Evolutionary conservation across 805 yeast species (phyloP), one percentile per base, ranked within the genome.

Genomic region (Groenewaldozyma salmanticensis): DNA sequence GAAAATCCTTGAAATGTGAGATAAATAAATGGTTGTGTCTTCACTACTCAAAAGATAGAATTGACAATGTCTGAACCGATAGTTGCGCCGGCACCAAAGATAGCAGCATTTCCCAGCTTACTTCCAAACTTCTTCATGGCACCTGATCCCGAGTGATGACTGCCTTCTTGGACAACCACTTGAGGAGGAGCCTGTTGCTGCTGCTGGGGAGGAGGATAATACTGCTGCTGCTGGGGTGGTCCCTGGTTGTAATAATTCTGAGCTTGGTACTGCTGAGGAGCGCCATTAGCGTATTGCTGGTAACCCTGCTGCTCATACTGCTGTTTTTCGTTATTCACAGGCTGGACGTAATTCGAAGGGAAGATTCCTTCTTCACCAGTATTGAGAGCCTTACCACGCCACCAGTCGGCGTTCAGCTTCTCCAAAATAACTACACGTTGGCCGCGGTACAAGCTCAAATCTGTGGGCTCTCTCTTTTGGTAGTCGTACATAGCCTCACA

Each of bases 71-170:
- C 86, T 35, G 84, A 72, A 55, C 97, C 97, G 41, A 88, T 68
- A 1, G 95, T 80, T 31, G 96, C 95, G 68, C 97, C 97, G 6
- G 95, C 96, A 62, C 96, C 96, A 50, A 86, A 90, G 37, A 88
- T 75, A 27, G 94, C 88, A n/a, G 96, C 94, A 51, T 86, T 77
- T 45, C 95, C 95, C 44, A 88, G 65, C 61, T 84, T 81, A 48
- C 82, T 71, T 20, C 94, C 94, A 51, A 84, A 75, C 54, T 72
- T 79, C 61, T 75, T 75, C 44, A 52, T 37, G 22, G 46, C 33
- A 16, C 31, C 46, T 2, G 42, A 47, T 13, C 39, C 36, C 5
- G 35, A 38, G 20, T 33, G 40, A 17, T 40, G 44, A 9, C 39
- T 43, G 32, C 39, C 42, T 44, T 41, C 46, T 33, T 40, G 49